Percentiles rank a stretch among this genome's conserved stretches.
Evolutionary conservation across 805 yeast species (phyloP).

Genomic region (Candida khao-thaluensis): DNA sequence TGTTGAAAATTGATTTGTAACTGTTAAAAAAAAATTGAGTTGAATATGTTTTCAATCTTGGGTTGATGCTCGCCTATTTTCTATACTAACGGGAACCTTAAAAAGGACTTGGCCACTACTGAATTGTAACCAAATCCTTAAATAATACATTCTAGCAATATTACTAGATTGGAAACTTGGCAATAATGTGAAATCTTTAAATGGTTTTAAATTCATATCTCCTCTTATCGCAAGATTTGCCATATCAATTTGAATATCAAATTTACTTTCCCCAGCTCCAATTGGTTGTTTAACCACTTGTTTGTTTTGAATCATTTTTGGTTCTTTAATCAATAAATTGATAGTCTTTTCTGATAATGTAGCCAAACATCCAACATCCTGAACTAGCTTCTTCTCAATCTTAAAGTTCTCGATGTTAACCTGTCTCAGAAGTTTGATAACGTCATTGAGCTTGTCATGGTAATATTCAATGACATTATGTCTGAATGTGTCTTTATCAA

Average conservation of each 20-base stretch:
- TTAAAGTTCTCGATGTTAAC: constrained; percentile 26
- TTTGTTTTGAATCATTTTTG: constrained; percentile 13
- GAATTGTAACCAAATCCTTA: constrained; percentile 16
- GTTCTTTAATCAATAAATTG: constrained; percentile 22
- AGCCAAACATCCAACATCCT: constrained; percentile 31
- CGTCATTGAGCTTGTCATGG: constrained; percentile 18
- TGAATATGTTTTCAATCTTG: no score
- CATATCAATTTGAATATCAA: constrained; percentile 18
- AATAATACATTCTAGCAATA: constrained; percentile 31
- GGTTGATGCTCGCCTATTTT: no score
- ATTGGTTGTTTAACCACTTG: not conserved
- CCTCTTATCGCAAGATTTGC: constrained; percentile 9
- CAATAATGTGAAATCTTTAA: constrained; percentile 26
- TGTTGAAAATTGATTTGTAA: no score
- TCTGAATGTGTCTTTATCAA: constrained; percentile 25
- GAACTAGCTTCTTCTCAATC: constrained; percentile 28
- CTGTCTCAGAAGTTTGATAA: constrained; percentile 18
- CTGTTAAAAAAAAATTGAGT: no score
- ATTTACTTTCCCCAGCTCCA: constrained; percentile 3
- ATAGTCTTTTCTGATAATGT: constrained; percentile 25
- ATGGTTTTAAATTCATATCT: not conserved
- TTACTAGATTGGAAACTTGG: constrained; percentile 41
- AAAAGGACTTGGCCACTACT: constrained; percentile 1
- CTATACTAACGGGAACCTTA: constrained; percentile 9
- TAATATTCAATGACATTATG: constrained; percentile 24